Evolutionary conservation across 371 early-diverging fungal species (phyloP), one percentile per base, ranked within the genome.

Genomic region (Circinella minor): DNA sequence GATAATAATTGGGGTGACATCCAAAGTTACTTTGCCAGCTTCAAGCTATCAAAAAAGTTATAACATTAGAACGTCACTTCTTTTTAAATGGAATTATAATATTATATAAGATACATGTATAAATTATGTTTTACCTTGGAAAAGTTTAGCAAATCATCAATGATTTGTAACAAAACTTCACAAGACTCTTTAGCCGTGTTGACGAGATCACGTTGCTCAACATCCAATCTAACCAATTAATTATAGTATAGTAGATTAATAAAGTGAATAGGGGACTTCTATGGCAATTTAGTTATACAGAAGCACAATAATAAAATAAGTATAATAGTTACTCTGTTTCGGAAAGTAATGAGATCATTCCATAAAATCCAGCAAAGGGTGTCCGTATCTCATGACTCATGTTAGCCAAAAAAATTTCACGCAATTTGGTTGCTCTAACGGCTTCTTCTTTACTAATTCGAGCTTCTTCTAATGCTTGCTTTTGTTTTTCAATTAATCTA

Each of bases 61-160:
- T 43, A 43, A 43, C 11, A 9, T 43, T 43, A 43, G 9, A 43
- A 9, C 43, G 3, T 43, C 11, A 43, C 3, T 9, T 43, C 11
- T 43, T 43, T 43, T 43, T 43, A 11, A 43, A 1, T 43, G 11
- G 6, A 9, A 6, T 43, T 43, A 11, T 43, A 43, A 9, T 43
- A 6, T 43, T 43, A 1, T 43, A 43, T 9, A 43, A 9, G 43
- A 43, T 43, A 1, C 11, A 43, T 9, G 6, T 43, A 43, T 43
- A 43, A 43, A 43, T 9, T 43, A 43, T 43, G 3, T 1, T 27
- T 83, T 46, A 89, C 66, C 15, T 89, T 89, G 66, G 88, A 87
- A 63, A 89, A 89, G 72, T 89, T 88, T 20, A 89, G 68, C 14
- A 89, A 70, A 67, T 89, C 89, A 55, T 89, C 88, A 66, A 89